Conservation (phyloP, 257 asterid genomes). For the Apocynum venetum region DNA sequence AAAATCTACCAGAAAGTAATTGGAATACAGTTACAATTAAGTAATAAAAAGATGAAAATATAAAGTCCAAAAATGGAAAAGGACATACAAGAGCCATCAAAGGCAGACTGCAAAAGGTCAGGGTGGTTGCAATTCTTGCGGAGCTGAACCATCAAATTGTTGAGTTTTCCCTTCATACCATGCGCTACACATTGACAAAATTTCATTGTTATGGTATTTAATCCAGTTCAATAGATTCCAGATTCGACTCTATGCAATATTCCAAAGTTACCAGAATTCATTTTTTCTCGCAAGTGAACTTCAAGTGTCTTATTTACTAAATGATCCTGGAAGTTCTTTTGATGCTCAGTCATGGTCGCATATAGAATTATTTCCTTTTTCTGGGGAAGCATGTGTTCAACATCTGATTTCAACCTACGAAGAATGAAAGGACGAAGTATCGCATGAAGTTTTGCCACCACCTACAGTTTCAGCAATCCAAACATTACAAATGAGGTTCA, state of each 20-base stretch:
- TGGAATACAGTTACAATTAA: slow-evolving; percentile 15
- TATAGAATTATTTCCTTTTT: slow-evolving; percentile 91
- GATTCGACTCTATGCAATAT: neutral
- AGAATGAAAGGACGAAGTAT: slow-evolving; percentile 93
- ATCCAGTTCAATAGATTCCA: neutral
- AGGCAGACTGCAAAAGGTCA: slow-evolving; percentile 86
- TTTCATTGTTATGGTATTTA: neutral
- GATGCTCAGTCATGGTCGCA: slow-evolving; percentile 82
- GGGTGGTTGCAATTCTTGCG: slow-evolving; percentile 98
- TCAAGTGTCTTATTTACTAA: slow-evolving; percentile 80
- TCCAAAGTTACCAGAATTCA: slow-evolving; percentile 39
- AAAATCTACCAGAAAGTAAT: slow-evolving; percentile 35
- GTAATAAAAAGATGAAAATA: neutral
- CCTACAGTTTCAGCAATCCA: slow-evolving; percentile 42
- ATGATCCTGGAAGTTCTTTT: slow-evolving; percentile 84
- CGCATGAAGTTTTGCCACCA: slow-evolving; percentile 90
- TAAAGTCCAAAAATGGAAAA: slow-evolving; percentile 15
- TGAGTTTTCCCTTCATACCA: slow-evolving; percentile 71
- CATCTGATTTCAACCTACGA: slow-evolving; percentile 91
- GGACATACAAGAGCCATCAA: slow-evolving; percentile 76
- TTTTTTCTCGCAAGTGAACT: slow-evolving; percentile 45
- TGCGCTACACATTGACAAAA: slow-evolving; percentile 46
- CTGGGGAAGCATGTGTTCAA: slow-evolving; percentile 82
- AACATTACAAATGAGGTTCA: slow-evolving; percentile 14
- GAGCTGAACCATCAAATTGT: slow-evolving; percentile 88